These are phyloP conservation scores for Paramecium sexaurelia DNA, from an alignment of 73 alveolate genomes.

Conservation along the genomic window DNA sequence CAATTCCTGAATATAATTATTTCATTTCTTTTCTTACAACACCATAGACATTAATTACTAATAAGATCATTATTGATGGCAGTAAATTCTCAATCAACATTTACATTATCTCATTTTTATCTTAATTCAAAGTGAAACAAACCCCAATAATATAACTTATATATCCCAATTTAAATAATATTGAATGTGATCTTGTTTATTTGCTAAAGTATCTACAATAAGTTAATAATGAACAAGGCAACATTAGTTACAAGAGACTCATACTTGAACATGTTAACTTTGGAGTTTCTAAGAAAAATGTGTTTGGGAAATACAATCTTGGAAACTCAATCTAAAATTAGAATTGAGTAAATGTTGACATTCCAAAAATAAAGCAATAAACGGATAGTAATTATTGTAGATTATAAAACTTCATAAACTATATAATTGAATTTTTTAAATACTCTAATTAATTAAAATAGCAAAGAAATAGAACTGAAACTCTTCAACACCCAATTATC, in stretches of 20 bases:
- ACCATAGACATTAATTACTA: background rate
- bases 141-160: background rate
- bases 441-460: conserved; percentile 6
- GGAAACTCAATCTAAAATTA: background rate
- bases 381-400: background rate
- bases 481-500: background rate
- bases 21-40: background rate
- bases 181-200: background rate
- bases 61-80: background rate
- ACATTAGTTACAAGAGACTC: background rate
- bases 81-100: background rate
- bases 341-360: background rate
- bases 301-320: background rate
- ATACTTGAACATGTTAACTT: background rate
- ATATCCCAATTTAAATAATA: background rate
- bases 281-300: background rate
- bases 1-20: background rate
- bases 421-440: background rate
- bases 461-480: background rate
- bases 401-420: conserved; percentile 28
- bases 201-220: background rate
- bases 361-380: background rate
- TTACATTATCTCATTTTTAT: background rate
- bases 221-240: background rate
- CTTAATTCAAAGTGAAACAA: background rate